Conservation (phyloP, 192 early-diverging fungal species). For the Geranomyces variabilis region DNA sequence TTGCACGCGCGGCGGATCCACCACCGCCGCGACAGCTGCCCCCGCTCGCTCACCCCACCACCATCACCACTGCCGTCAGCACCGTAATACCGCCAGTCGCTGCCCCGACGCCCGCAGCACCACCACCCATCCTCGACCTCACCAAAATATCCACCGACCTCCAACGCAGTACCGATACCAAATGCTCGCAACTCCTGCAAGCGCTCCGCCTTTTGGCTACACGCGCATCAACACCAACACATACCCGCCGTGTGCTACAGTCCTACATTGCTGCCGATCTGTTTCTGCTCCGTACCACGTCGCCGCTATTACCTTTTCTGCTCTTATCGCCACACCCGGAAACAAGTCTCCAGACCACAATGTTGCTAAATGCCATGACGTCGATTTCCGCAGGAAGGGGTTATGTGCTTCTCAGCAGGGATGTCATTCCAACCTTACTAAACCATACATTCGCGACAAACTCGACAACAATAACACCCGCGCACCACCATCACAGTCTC, state of each 20-base stretch:
- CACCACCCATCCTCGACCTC: conserved; percentile 35
- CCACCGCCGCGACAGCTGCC: neutral
- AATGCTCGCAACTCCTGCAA: conserved; percentile 38
- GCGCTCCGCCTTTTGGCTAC: conserved; percentile 33
- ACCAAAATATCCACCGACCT: conserved; percentile 35
- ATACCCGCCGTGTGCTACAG: conserved; percentile 21
- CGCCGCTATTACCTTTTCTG: neutral
- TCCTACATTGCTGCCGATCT: conserved; percentile 40
- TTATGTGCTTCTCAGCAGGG: conserved; percentile 36
- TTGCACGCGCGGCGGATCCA: neutral
- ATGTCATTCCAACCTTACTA: conserved; percentile 37
- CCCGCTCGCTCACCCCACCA: neutral
- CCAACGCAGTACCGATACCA: conserved; percentile 3
- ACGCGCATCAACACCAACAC: neutral
- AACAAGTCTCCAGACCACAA: conserved; percentile 35
- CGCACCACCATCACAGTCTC: conserved; percentile 46
- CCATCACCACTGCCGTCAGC: neutral
- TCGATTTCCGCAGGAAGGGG: conserved; percentile 48
- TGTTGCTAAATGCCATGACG: conserved; percentile 46
- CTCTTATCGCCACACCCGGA: conserved; percentile 6
- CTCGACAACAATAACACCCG: conserved; percentile 32
- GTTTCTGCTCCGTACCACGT: conserved; percentile 24
- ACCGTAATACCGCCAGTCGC: too few relatives aligned
- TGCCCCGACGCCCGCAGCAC: neutral
- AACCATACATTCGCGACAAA: conserved; percentile 21